These are phyloP conservation scores for Nematocida homosporus DNA, from an alignment of 371 early-diverging fungal species.

Conservation along the genomic window DNA sequence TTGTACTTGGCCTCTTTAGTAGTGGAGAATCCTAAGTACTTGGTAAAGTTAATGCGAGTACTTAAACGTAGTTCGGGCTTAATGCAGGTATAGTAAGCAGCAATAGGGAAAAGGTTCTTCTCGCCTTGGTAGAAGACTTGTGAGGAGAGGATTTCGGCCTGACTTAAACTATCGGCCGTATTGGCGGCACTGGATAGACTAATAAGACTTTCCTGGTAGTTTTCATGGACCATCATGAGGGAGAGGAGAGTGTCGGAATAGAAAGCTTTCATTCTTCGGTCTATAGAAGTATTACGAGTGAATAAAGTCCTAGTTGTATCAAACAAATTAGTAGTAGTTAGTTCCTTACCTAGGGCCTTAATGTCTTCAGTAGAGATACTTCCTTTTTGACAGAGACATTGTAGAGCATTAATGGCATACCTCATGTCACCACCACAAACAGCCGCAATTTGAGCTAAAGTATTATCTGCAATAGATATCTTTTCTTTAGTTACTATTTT, in stretches of 20 bases:
- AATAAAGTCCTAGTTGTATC: constrained; percentile 76
- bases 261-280: constrained; percentile 80
- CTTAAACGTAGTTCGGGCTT: constrained; percentile 7
- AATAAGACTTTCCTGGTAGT: constrained; percentile 60
- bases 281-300: constrained; percentile 68
- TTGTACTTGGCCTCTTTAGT: neutral
- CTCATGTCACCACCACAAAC: constrained; percentile 85
- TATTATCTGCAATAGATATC: constrained; percentile 74
- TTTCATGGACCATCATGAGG: constrained; percentile 83
- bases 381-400: constrained; percentile 73
- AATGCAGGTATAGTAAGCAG: constrained; percentile 40
- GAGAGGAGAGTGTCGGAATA: constrained; percentile 82
- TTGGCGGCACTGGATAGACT: constrained; percentile 34
- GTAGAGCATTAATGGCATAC: constrained; percentile 88
- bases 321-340: constrained; percentile 73
- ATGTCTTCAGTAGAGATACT: constrained; percentile 77
- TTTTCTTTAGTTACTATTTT: constrained; percentile 77
- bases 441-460: constrained; percentile 78
- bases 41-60: constrained; percentile 19
- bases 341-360: constrained; percentile 70
- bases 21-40: constrained; percentile 20
- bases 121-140: constrained; percentile 1
- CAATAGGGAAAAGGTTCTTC: constrained; percentile 28
- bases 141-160: constrained; percentile 9
- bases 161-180: constrained; percentile 24